phyloP scores from a whole-genome alignment of 192 early-diverging fungal genomes.

The Phlyctochytrium planicorne region DNA sequence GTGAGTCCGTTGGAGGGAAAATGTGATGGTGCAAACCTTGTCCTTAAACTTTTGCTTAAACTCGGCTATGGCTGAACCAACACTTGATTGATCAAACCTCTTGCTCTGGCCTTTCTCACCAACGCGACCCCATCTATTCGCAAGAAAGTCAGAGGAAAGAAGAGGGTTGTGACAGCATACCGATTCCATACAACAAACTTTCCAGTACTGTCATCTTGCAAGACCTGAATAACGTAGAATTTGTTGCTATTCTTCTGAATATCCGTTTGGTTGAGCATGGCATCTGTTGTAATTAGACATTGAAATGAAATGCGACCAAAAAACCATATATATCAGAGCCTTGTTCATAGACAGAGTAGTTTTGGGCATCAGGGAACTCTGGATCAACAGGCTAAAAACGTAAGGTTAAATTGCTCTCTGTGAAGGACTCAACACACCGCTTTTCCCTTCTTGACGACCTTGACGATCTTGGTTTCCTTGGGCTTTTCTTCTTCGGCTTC shows the following conservation, averaged over 20 bases:
- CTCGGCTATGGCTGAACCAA: conserved; percentile 38
- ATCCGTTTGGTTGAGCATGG: conserved; percentile 69
- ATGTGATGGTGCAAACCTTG: conserved; percentile 43
- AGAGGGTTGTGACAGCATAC: conserved; percentile 9
- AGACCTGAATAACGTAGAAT: conserved; percentile 69
- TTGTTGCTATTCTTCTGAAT: conserved; percentile 72
- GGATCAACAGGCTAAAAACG: conserved; percentile 36
- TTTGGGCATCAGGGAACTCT: conserved; percentile 11
- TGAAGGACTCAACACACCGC: conserved; percentile 14
- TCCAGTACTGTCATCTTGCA: too few relatives aligned
- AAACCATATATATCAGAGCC: conserved; percentile 38
- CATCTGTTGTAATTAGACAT: conserved; percentile 45
- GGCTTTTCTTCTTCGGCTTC: conserved; percentile 20
- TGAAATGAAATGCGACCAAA: background rate
- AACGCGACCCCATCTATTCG: conserved; percentile 68
- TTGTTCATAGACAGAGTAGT: conserved; percentile 36
- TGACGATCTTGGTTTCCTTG: conserved; percentile 32
- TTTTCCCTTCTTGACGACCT: conserved; percentile 38
- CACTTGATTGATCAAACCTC: conserved; percentile 6
- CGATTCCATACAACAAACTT: too few relatives aligned
- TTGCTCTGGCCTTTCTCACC: conserved; percentile 61
- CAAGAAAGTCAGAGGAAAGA: background rate
- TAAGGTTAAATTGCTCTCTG: background rate
- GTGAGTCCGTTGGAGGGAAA: too few relatives aligned
- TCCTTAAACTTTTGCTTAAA: conserved; percentile 66